phyloP scores from a whole-genome alignment of 345 rosid species.

The Barbarea vulgaris region DNA sequence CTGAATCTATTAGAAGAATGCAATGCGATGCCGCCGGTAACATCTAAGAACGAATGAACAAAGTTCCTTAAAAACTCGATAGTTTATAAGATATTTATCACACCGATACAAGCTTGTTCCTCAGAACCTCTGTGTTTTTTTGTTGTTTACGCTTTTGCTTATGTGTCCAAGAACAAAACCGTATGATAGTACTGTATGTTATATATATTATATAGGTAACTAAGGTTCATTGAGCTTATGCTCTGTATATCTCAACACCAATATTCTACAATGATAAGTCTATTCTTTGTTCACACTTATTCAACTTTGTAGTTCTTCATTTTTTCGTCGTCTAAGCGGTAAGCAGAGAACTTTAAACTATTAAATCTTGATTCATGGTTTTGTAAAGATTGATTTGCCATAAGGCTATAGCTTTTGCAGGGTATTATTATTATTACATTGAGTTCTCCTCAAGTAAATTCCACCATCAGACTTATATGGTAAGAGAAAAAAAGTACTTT shows the following conservation, averaged over 20 bases:
- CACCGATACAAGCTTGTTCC: conserved; percentile 20
- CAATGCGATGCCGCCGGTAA: conserved; percentile 56
- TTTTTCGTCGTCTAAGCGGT: neutral
- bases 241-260: neutral
- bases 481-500: conserved; percentile 29
- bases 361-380: conserved; percentile 16
- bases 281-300: neutral
- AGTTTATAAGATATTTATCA: conserved; percentile 34
- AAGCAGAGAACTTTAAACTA: conserved; percentile 24
- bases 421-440: conserved; percentile 27
- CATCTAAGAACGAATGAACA: conserved; percentile 42
- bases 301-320: neutral
- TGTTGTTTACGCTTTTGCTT: conserved; percentile 21
- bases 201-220: conserved; percentile 24
- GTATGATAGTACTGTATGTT: conserved; percentile 35
- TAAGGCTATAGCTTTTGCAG: conserved; percentile 29
- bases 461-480: conserved; percentile 18
- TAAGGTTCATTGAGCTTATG: conserved; percentile 28
- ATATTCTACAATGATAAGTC: conserved; percentile 13
- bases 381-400: neutral
- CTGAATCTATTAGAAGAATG: conserved; percentile 86
- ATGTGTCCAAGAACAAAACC: conserved; percentile 28
- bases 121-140: conserved; percentile 1
- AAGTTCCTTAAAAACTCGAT: neutral
- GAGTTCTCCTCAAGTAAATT: conserved; percentile 36